Evolutionary conservation across 169 alveolate genomes (phyloP), one percentile per base, ranked within the genome.

Genomic region (Plasmodium vivax): DNA sequence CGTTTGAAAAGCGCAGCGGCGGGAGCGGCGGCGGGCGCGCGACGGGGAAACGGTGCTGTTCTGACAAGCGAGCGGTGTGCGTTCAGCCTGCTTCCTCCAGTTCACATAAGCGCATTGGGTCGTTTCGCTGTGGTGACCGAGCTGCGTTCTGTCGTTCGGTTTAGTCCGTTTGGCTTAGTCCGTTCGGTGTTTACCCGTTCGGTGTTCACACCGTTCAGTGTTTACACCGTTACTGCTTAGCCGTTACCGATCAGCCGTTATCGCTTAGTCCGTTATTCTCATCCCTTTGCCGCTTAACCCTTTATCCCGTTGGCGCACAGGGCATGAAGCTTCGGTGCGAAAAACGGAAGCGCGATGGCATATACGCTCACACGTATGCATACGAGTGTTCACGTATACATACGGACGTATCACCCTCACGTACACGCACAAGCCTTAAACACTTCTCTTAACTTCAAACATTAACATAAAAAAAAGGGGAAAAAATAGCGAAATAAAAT

Each of bases 371-470:
- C 77, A 68, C n/a, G 77, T 7, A 68, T 27, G 77, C 2, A 68
- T 75, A 75, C 8, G 45, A 34, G 45, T 75, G 45, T 75, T 34
- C 45, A 75, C 32, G 16, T 34, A 75, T 75, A 36, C 45, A 6
- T 75, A 14, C 45, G 30, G 10, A 75, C 30, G 56, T 41, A 75
- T 34, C 2, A 75, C 45, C 45, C 83, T 68, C 32, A 30, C 38
- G 38, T 27, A 68, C 32, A 68, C 77, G 77, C 77, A 68, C 77
- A 68, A 68, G 38, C 77, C 77, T 68, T 68, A 68, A 68, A 68
- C 77, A 68, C 6, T 68, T 68, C 14, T 27, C 32, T 27, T 68
- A 27, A 27, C 3, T 51, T 68, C 43, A 68, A 68, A 68, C 77
- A 68, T 68, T 68, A 19, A 68, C 77, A 27, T 68, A 68, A 68